These are phyloP conservation scores for Colletotrichum trifolii DNA, from an alignment of 2,329 filamentous ascomycete genomes.

Conservation along the genomic window DNA sequence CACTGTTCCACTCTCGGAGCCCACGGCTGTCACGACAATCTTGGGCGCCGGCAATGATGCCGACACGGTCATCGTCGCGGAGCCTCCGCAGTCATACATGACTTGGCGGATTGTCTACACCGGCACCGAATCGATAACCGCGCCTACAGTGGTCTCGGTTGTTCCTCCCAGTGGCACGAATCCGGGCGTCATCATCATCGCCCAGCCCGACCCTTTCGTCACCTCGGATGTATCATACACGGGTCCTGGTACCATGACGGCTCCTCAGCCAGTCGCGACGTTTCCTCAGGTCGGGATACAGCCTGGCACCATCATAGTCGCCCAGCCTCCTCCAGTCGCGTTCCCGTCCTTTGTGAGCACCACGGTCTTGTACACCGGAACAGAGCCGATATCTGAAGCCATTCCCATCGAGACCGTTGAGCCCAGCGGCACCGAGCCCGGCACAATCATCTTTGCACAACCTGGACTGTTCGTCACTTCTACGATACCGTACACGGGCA, in stretches of 20 bases:
- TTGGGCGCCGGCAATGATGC: neutral
- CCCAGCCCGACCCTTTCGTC: neutral
- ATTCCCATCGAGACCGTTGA: constrained; percentile 11
- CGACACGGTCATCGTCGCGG: neutral
- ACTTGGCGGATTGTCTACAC: constrained; percentile 4
- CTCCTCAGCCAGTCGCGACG: neutral
- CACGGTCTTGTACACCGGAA: neutral
- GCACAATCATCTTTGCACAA: constrained; percentile 3
- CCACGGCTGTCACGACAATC: neutral
- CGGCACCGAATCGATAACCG: constrained; percentile 1
- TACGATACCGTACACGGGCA: neutral
- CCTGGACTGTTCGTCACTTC: neutral
- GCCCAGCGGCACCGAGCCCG: constrained; percentile 14
- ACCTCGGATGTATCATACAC: constrained; percentile 7
- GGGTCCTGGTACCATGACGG: neutral
- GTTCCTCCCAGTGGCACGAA: neutral
- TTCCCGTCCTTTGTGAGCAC: neutral
- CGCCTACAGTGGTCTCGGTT: constrained; percentile 9
- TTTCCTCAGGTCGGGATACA: neutral
- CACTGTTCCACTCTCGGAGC: neutral
- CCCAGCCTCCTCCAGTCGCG: neutral
- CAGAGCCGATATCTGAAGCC: neutral
- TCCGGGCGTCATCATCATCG: neutral
- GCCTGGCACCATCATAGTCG: neutral
- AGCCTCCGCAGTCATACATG: neutral